A percentile compares a stretch with the other conserved stretches of the same genome.
Conservation (phyloP, 1,139 yeast genomes). For the Taphrina deformans region DNA sequence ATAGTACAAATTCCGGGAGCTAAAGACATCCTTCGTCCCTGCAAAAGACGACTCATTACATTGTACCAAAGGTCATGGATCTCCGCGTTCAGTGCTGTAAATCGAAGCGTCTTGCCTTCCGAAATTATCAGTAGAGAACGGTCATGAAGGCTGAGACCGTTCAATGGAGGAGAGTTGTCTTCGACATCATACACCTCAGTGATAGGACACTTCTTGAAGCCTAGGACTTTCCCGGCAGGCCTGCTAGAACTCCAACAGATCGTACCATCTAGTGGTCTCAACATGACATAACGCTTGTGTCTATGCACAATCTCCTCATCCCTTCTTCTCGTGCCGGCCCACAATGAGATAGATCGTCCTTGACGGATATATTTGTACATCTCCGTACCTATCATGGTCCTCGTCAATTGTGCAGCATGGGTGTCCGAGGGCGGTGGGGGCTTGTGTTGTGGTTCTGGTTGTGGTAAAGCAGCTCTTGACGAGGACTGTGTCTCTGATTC, state of each 20-base stretch:
- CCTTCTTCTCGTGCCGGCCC: neutral
- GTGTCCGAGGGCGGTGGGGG: neutral
- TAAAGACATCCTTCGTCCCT: neutral
- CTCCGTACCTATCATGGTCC: slow-evolving; percentile 23
- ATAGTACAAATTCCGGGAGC: neutral
- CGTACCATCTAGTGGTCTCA: slow-evolving; percentile 7
- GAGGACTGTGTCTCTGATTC: too few species aligned
- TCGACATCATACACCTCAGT: slow-evolving; percentile 10
- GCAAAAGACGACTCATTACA: slow-evolving; percentile 11
- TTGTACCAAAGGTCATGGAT: slow-evolving; percentile 13
- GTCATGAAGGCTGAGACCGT: neutral
- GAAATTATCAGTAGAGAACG: slow-evolving; percentile 15
- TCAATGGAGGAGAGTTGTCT: neutral
- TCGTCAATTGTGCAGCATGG: neutral
- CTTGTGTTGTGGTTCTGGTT: too few species aligned
- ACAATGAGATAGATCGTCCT: neutral
- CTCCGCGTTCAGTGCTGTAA: slow-evolving; percentile 3
- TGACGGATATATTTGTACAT: slow-evolving; percentile 23
- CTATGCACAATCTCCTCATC: neutral
- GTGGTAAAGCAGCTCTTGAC: too few species aligned
- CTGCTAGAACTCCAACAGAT: slow-evolving; percentile 21
- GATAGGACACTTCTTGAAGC: slow-evolving; percentile 1
- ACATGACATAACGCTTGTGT: slow-evolving; percentile 19
- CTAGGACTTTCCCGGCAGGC: slow-evolving; percentile 22
- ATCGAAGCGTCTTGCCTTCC: slow-evolving; percentile 1